A percentile compares a stretch with the other conserved stretches of the same genome.
These are phyloP conservation scores for Yarrowia divulgata DNA, from an alignment of 805 yeast genomes.

Conservation along the genomic window DNA sequence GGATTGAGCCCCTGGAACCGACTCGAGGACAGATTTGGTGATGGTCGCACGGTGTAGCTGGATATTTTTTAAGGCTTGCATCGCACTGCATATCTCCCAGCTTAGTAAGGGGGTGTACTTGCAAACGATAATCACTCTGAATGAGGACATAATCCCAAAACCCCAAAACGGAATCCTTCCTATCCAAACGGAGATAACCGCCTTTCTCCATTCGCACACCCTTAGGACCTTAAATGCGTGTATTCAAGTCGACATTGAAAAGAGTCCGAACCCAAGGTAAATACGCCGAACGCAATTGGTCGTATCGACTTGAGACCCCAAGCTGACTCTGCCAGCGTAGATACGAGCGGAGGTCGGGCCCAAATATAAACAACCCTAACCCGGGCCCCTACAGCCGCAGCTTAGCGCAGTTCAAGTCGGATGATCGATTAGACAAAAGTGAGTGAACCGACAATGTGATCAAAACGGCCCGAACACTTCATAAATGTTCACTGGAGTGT, in stretches of 20 bases:
- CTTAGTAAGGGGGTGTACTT: constrained; percentile 1
- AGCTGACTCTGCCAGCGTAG: too few species aligned
- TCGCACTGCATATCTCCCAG: constrained; percentile 41
- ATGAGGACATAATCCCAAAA: neutral
- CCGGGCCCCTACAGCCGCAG: constrained; percentile 42
- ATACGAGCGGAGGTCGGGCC: neutral
- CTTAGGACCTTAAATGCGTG: neutral
- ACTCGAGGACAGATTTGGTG: constrained; percentile 40
- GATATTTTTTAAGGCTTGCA: constrained; percentile 26
- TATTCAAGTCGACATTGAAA: neutral
- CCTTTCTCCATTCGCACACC: neutral
- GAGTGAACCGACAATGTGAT: neutral
- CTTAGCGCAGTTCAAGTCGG: neutral
- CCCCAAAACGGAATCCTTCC: neutral
- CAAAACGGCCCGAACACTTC: too few species aligned
- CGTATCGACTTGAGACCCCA: neutral
- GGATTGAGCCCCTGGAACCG: neutral
- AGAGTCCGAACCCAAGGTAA: neutral
- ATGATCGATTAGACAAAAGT: neutral
- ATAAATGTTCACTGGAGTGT: too few species aligned
- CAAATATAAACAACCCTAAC: neutral
- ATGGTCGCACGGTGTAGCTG: constrained; percentile 20
- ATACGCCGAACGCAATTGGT: constrained; percentile 13
- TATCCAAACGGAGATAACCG: constrained; percentile 2
- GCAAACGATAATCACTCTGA: constrained; percentile 1